Percentiles rank a stretch among this genome's conserved stretches.
Evolutionary conservation across 208 protist genomes (phyloP).

Genomic region (Acanthamoeba healyi): DNA sequence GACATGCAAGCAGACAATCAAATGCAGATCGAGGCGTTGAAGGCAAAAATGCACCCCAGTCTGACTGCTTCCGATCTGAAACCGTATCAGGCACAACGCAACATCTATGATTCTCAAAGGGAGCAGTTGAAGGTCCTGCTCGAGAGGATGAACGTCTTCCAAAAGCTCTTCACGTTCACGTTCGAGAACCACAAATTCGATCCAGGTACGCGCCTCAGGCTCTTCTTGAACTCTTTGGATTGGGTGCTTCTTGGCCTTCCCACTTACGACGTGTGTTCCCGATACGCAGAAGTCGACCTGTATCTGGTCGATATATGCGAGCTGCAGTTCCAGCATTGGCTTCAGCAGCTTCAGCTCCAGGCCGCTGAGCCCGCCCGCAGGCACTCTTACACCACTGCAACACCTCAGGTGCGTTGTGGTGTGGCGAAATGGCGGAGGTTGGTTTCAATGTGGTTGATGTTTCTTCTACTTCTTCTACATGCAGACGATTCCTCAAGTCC

Average conservation of each 20-base stretch:
- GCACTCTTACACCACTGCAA: not conserved
- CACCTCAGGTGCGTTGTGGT: too few relatives aligned
- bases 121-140: not conserved
- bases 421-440: too few relatives aligned
- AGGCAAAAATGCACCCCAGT: not conserved
- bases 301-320: conserved; percentile 6
- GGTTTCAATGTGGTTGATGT: too few relatives aligned
- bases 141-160: conserved; percentile 1
- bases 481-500: too few relatives aligned
- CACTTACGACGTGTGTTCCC: not conserved
- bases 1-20: not conserved
- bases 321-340: conserved; percentile 8
- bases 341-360: not conserved
- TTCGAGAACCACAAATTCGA: not conserved
- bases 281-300: not conserved
- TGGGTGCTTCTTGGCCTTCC: not conserved
- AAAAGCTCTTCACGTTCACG: not conserved
- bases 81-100: not conserved
- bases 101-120: not conserved
- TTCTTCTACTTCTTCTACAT: too few relatives aligned
- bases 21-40: not conserved
- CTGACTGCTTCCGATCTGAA: not conserved
- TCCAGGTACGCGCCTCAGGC: not conserved
- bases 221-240: not conserved
- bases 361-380: not conserved